These are phyloP conservation scores for Beauveria scarabaeidicola DNA, from an alignment of 2,329 filamentous ascomycete species.

Conservation along the genomic window DNA sequence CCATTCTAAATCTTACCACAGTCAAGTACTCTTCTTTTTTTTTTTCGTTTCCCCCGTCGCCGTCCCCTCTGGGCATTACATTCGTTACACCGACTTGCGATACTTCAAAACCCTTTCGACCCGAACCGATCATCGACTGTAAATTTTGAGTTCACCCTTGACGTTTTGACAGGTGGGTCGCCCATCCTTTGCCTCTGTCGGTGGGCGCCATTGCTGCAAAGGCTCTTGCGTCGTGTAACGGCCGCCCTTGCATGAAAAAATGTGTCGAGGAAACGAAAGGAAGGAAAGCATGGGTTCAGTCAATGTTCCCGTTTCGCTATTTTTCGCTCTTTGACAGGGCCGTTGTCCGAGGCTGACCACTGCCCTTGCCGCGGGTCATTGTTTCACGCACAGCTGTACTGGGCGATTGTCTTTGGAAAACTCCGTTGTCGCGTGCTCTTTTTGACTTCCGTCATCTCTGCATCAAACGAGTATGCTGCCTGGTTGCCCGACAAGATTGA, in stretches of 20 bases:
- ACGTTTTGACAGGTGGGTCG: constrained; percentile 8
- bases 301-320: neutral
- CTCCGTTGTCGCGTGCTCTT: neutral
- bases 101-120: neutral
- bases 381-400: neutral
- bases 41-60: neutral
- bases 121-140: neutral
- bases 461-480: neutral
- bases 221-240: neutral
- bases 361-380: neutral
- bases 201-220: neutral
- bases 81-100: neutral
- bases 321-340: neutral
- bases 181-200: neutral
- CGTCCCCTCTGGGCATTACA: neutral
- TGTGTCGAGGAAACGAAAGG: neutral
- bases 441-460: neutral
- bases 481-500: neutral
- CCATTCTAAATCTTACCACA: neutral
- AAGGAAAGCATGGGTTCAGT: neutral
- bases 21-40: neutral
- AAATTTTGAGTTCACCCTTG: neutral
- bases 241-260: neutral
- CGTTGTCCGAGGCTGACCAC: neutral
- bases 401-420: neutral